These are phyloP conservation scores for Lepidopterella palustris DNA, from an alignment of 495 filamentous ascomycete genomes.

Conservation along the genomic window DNA sequence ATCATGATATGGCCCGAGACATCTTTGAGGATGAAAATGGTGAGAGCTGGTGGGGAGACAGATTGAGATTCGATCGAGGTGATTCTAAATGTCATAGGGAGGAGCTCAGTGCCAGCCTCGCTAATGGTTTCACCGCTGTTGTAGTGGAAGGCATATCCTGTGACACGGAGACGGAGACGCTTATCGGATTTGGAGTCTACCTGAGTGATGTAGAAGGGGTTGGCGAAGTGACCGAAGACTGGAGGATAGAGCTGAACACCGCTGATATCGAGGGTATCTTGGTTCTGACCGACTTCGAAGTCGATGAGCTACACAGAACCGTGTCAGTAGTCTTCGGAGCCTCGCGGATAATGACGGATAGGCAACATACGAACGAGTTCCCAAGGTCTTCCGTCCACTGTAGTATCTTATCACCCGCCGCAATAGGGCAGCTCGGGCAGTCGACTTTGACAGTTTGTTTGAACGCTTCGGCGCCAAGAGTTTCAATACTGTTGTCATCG, in stretches of 20 bases:
- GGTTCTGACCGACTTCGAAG: slow-evolving; percentile 21
- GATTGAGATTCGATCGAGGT: slow-evolving; percentile 23
- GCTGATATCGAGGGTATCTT: slow-evolving; percentile 23
- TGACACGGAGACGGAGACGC: slow-evolving; percentile 20
- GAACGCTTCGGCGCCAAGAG: slow-evolving; percentile 23
- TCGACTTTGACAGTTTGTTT: slow-evolving; percentile 24
- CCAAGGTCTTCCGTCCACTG: slow-evolving; percentile 9
- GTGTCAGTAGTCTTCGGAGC: background rate
- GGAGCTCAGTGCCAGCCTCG: slow-evolving; percentile 26
- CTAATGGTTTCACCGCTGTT: slow-evolving; percentile 23
- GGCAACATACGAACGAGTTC: slow-evolving; percentile 20
- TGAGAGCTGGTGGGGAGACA: slow-evolving; percentile 18
- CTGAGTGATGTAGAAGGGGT: slow-evolving; percentile 24
- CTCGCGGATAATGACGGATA: background rate
- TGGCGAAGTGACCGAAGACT: slow-evolving; percentile 15
- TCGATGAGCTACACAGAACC: slow-evolving; percentile 20
- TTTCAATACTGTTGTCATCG: slow-evolving; percentile 27
- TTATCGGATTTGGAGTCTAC: slow-evolving; percentile 13
- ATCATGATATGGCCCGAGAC: slow-evolving; percentile 26
- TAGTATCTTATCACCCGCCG: slow-evolving; percentile 10
- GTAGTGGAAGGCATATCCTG: slow-evolving; percentile 27
- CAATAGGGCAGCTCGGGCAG: slow-evolving; percentile 19
- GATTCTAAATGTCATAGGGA: slow-evolving; percentile 29
- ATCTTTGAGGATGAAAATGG: slow-evolving; percentile 26
- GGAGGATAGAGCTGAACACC: slow-evolving; percentile 27